These are phyloP conservation scores for Harringtonia aguacate DNA, from an alignment of 2,329 filamentous ascomycete species.

Conservation along the genomic window DNA sequence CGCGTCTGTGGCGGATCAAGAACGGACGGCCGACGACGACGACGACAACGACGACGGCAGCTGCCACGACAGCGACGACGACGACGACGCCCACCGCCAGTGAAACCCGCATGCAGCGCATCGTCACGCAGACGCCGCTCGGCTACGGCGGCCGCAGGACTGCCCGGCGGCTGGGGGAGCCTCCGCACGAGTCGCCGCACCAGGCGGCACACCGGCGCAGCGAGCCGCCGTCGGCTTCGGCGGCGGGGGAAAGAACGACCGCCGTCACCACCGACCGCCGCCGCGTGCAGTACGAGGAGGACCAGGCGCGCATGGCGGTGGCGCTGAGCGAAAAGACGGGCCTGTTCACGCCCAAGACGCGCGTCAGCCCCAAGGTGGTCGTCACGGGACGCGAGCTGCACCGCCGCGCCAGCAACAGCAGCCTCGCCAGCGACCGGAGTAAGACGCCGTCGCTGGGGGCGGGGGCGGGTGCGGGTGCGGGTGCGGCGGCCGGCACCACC, in stretches of 20 bases:
- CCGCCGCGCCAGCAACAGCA: conserved; percentile 24
- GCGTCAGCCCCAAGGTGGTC: conserved; percentile 22
- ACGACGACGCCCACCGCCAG: conserved; percentile 3
- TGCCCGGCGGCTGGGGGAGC: conserved; percentile 10
- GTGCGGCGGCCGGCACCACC: conserved; percentile 8
- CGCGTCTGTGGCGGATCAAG: conserved; percentile 29
- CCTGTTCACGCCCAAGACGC: conserved; percentile 23
- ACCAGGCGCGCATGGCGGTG: conserved; percentile 15
- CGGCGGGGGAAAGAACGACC: not conserved
- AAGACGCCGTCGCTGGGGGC: conserved; percentile 1
- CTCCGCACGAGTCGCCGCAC: not conserved
- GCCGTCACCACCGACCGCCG: conserved; percentile 15
- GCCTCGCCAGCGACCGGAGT: conserved; percentile 16
- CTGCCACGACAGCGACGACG: not conserved
- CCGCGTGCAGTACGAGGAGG: conserved; percentile 16
- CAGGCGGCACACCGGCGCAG: no score
- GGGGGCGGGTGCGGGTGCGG: conserved; percentile 11
- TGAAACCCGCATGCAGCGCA: conserved; percentile 13
- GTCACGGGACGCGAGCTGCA: conserved; percentile 22
- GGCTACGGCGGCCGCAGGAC: conserved; percentile 13
- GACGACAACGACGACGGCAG: not conserved
- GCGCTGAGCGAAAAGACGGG: conserved; percentile 15
- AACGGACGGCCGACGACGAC: conserved; percentile 13
- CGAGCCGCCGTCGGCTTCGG: no score
- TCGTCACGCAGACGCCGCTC: conserved; percentile 14